Evolutionary conservation across 2,329 filamentous ascomycete species (phyloP), one percentile per base, ranked within the genome.

Genomic region (Epichloe gansuensis): DNA sequence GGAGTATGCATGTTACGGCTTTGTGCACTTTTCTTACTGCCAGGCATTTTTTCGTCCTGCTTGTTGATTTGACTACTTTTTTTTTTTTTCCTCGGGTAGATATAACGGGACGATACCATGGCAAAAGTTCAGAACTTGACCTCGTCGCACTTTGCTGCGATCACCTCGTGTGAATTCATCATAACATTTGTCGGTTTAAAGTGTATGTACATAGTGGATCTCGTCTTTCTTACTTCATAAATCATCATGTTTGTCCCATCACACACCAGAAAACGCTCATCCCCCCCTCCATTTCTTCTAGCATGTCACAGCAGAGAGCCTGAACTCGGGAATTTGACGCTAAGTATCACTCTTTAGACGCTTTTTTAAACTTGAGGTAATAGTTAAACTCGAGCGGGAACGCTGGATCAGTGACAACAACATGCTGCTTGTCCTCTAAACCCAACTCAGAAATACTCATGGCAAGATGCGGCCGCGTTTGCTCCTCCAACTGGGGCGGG

Each of bases 321-420:
- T 31, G 31, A 4, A 11, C 9, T 31, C 31, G 31, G 9, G 9
- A 31, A 31, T 12, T 43, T 25, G 21, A 43, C 41, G 5, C 41
- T 5, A 17, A 1, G 11, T 21, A 12, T 21, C 23, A 12, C 41
- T 11, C 21, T 50, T 34, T 27, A 12, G 54, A 55, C 13, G 44
- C 40, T 31, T 56, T 51, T 56, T 70, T 71, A 58, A 79, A 80
- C 51, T 67, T 70, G 41, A 82, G 64, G 58, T 70, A 71, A 58
- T 78, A 82, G 56, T 72, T 74, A 61, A 81, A 82, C 63, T 86
- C 80, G 27, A 87, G 83, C 36, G 82, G 80, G 64, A 94, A 93
- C 1, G 89, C 87, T n/a, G 88, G 86, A 67, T 97, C 91, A 15
- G 88, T 90, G 46, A 98, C 85, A n/a, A 82, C 88, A 47, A 98